Evolutionary conservation across 371 early-diverging fungal genomes (phyloP).

Genomic region (Mortierella sp.): DNA sequence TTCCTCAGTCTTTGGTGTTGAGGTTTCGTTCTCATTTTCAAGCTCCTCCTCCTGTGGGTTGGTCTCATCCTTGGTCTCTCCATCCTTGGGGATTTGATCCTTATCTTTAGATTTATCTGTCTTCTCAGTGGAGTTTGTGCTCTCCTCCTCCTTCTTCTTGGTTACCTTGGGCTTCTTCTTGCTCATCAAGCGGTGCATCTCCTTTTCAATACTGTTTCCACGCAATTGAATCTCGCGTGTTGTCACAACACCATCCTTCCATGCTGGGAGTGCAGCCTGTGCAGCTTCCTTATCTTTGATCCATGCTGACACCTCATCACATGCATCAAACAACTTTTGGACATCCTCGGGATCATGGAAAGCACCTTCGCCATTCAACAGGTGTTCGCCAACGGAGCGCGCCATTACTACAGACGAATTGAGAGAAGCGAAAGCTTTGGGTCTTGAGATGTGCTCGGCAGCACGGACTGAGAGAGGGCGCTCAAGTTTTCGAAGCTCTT

Average conservation of each 20-base stretch:
- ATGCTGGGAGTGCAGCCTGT: constrained; percentile 70
- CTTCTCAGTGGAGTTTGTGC: constrained; percentile 35
- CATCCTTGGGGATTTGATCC: constrained; percentile 1
- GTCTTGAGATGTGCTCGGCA: constrained; percentile 72
- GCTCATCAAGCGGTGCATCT: constrained; percentile 63
- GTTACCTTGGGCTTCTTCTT: constrained; percentile 72
- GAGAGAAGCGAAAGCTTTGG: constrained; percentile 68
- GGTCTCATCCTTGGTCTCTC: constrained; percentile 16
- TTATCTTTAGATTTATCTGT: constrained; percentile 19
- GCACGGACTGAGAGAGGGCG: constrained; percentile 75
- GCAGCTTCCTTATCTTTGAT: constrained; percentile 65
- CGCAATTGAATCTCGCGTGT: constrained; percentile 63
- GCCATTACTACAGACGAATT: constrained; percentile 59
- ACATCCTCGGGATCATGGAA: constrained; percentile 76
- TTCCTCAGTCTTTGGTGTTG: constrained; percentile 14
- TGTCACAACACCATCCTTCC: constrained; percentile 76
- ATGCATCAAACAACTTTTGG: constrained; percentile 58
- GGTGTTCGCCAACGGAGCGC: constrained; percentile 59
- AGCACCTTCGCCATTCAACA: constrained; percentile 62
- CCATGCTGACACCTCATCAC: constrained; percentile 73
- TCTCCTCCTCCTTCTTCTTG: constrained; percentile 51
- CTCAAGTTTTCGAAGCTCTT: constrained; percentile 69
- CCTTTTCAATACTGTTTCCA: constrained; percentile 62
- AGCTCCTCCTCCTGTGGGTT: constrained; percentile 20
- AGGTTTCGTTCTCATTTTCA: constrained; percentile 16